phyloP scores from a whole-genome alignment of 768 basidiomycete genomes.

The Auriscalpium microsporum region DNA sequence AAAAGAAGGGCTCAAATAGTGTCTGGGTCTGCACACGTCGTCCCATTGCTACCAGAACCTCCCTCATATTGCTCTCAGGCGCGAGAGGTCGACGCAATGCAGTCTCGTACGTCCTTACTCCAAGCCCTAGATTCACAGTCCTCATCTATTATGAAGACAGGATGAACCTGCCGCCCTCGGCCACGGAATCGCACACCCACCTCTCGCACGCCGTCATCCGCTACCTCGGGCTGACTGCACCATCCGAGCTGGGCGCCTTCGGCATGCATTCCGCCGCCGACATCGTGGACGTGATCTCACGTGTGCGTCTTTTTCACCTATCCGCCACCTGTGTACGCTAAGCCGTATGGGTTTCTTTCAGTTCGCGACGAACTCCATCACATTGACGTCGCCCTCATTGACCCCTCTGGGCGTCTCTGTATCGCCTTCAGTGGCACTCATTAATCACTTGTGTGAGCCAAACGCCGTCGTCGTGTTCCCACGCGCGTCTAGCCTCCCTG shows the following conservation, averaged over 20 bases:
- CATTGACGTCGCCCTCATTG: conserved; percentile 69
- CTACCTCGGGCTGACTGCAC: conserved; percentile 55
- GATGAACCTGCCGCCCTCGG: conserved; percentile 36
- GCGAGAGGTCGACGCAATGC: conserved; percentile 56
- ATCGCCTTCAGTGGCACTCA: conserved; percentile 68
- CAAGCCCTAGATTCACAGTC: background rate
- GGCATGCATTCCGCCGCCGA: conserved; percentile 51
- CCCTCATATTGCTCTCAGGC: conserved; percentile 31
- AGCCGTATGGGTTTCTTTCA: conserved; percentile 21
- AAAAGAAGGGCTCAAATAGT: conserved; percentile 44
- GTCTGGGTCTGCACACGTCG: conserved; percentile 41
- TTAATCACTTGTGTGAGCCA: conserved; percentile 84
- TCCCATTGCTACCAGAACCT: background rate
- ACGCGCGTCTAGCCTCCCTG: conserved; percentile 28
- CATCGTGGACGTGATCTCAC: conserved; percentile 64
- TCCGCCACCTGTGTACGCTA: background rate
- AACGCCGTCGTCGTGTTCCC: conserved; percentile 94
- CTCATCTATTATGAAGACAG: conserved; percentile 39
- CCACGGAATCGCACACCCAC: conserved; percentile 53
- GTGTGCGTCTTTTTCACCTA: conserved; percentile 33
- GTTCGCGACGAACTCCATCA: conserved; percentile 91
- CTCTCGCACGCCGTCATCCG: conserved; percentile 68
- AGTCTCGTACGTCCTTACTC: conserved; percentile 58
- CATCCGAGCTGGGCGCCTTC: conserved; percentile 48
- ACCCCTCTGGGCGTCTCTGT: conserved; percentile 79